A percentile compares a stretch with the other conserved stretches of the same genome.
Evolutionary conservation across 805 yeast species (phyloP).

Genomic region (Metschnikowia reukaufii): DNA sequence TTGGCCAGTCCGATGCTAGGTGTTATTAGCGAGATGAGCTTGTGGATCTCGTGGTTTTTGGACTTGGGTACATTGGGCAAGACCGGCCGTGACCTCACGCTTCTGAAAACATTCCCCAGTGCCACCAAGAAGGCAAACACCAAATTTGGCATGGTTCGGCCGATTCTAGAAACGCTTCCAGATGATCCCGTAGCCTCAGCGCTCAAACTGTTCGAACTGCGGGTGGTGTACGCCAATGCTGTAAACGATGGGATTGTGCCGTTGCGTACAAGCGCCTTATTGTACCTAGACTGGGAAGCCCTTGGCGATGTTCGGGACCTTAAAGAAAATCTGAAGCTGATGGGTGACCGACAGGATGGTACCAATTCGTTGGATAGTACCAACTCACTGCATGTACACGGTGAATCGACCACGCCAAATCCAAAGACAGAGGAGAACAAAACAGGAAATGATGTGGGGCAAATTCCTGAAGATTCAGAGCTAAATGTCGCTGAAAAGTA

Average conservation of each 20-base stretch:
- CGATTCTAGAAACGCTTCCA: slow-evolving; percentile 41
- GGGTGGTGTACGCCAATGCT: slow-evolving; percentile 45
- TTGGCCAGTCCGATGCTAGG: slow-evolving; percentile 47
- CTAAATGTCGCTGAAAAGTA: slow-evolving; percentile 14
- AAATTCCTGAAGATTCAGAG: slow-evolving; percentile 30
- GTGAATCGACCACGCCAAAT: slow-evolving; percentile 6
- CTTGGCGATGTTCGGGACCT: slow-evolving; percentile 39
- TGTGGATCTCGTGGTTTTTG: slow-evolving; percentile 40
- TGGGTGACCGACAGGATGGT: slow-evolving; percentile 5
- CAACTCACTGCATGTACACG: background rate
- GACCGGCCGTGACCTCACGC: slow-evolving; percentile 46
- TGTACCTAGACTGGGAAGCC: slow-evolving; percentile 45
- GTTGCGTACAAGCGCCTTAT: slow-evolving; percentile 41
- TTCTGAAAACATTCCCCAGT: slow-evolving; percentile 34
- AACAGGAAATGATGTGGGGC: slow-evolving; percentile 26
- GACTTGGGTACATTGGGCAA: slow-evolving; percentile 47
- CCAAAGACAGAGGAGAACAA: slow-evolving; percentile 1
- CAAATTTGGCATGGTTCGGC: slow-evolving; percentile 17
- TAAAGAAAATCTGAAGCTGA: slow-evolving; percentile 13
- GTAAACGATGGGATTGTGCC: slow-evolving; percentile 49
- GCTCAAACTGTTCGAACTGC: slow-evolving; percentile 29
- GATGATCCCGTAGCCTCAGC: slow-evolving; percentile 38
- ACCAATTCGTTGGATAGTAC: background rate
- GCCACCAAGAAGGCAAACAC: slow-evolving; percentile 8
- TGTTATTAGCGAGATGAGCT: slow-evolving; percentile 41